Percentiles rank a stretch among this genome's conserved stretches.
Evolutionary conservation across 345 rosid species (phyloP).

Genomic region (Schrenkiella parvula): DNA sequence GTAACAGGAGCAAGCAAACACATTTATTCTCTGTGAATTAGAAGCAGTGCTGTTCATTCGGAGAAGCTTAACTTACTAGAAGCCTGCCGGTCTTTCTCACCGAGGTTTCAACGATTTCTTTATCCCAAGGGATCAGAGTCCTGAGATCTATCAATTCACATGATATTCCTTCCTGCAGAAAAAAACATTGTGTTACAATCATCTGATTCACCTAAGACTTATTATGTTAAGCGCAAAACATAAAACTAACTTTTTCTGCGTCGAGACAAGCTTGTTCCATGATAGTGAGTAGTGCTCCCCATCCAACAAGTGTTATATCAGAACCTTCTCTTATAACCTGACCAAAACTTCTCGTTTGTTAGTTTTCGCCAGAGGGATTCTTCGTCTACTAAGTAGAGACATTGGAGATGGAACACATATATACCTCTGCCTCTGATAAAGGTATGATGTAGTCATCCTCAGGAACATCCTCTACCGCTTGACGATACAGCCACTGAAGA

Average conservation of each 20-base stretch:
- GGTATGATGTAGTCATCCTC: constrained; percentile 84
- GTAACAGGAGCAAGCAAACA: constrained; percentile 11
- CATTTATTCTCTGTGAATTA: not conserved
- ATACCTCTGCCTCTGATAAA: constrained; percentile 79
- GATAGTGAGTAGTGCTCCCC: constrained; percentile 84
- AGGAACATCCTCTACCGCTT: constrained; percentile 82
- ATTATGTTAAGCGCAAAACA: not conserved
- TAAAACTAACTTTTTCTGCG: constrained; percentile 54
- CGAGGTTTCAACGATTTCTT: constrained; percentile 74
- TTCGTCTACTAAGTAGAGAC: not conserved
- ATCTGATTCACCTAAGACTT: not conserved
- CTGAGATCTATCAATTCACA: constrained; percentile 80
- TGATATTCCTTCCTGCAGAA: constrained; percentile 70
- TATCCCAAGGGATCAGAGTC: constrained; percentile 84
- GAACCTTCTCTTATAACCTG: constrained; percentile 55
- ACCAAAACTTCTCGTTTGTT: not conserved
- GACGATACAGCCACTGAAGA: constrained; percentile 71
- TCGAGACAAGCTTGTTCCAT: constrained; percentile 80
- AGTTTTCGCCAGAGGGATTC: not conserved
- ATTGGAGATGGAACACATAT: not conserved
- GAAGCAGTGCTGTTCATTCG: not conserved
- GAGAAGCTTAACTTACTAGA: constrained; percentile 45
- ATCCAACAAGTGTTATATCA: constrained; percentile 82
- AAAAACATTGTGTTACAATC: not conserved
- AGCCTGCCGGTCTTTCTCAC: constrained; percentile 79